Evolutionary conservation across 2,329 filamentous ascomycete genomes (phyloP).

Genomic region (Botryotinia convoluta): DNA sequence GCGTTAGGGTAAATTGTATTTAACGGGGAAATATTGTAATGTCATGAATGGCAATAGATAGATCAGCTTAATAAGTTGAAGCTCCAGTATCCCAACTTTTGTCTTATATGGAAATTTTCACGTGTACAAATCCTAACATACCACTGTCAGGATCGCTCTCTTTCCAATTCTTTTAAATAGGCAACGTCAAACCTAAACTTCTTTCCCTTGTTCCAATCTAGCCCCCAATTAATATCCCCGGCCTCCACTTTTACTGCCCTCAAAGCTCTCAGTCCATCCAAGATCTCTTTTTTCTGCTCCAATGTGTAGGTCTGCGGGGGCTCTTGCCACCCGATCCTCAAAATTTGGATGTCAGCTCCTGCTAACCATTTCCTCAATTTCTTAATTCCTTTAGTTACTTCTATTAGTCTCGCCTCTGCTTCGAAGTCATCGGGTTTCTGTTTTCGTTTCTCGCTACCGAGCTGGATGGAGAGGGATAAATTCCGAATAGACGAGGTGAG

Average conservation of each 20-base stretch:
- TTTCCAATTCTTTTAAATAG: constrained; percentile 32
- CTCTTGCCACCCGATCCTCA: constrained; percentile 34
- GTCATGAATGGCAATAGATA: constrained; percentile 1
- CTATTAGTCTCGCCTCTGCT: constrained; percentile 59
- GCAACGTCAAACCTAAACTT: constrained; percentile 32
- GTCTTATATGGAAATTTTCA: not conserved
- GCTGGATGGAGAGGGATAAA: constrained; percentile 30
- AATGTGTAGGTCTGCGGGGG: constrained; percentile 35
- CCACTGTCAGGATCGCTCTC: constrained; percentile 17
- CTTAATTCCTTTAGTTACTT: constrained; percentile 68
- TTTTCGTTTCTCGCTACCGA: constrained; percentile 37
- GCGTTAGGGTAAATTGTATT: constrained; percentile 32
- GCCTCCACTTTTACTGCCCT: constrained; percentile 27
- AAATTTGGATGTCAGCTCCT: constrained; percentile 29
- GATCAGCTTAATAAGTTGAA: constrained; percentile 3
- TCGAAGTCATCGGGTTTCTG: constrained; percentile 39
- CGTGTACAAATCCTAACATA: not conserved
- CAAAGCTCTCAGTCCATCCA: constrained; percentile 32
- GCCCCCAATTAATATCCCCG: constrained; percentile 34
- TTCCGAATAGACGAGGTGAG: constrained; percentile 31
- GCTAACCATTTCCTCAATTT: constrained; percentile 33
- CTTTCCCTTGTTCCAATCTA: constrained; percentile 34
- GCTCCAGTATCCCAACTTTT: not conserved
- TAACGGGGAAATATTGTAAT: constrained; percentile 4
- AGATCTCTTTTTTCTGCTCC: constrained; percentile 32